A percentile compares a stretch with the other conserved stretches of the same genome.
Conservation (phyloP, 116 monocot species). For the Trichopus zeylanicus region DNA sequence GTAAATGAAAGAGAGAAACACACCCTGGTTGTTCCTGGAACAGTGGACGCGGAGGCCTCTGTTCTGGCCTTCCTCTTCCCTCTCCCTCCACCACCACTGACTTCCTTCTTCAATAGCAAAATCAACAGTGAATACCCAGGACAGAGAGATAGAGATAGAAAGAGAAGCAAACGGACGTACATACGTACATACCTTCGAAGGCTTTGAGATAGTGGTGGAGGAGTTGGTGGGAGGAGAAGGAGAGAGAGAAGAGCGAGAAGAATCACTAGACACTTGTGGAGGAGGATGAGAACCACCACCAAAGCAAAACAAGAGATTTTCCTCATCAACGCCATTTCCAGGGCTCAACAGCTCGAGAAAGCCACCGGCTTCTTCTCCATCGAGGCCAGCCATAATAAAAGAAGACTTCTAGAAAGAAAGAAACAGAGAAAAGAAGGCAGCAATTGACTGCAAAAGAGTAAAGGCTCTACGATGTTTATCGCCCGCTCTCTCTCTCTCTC, state of each 20-base stretch:
- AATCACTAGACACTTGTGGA: background rate
- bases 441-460: background rate
- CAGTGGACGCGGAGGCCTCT: too few species aligned
- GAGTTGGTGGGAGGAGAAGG: background rate
- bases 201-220: background rate
- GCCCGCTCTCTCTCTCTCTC: too few species aligned
- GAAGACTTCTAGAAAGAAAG: conserved; percentile 1
- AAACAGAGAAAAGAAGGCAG: background rate
- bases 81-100: too few species aligned
- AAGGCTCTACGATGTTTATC: too few species aligned
- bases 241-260: background rate
- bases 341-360: background rate
- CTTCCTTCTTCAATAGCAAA: too few species aligned
- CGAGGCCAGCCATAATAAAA: background rate
- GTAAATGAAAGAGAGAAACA: background rate
- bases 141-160: too few species aligned
- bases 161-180: too few species aligned
- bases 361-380: background rate
- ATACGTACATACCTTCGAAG: background rate
- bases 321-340: too few species aligned
- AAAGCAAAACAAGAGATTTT: background rate
- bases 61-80: too few species aligned
- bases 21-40: too few species aligned
- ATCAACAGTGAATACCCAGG: too few species aligned
- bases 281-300: background rate